Base-by-base conservation (phyloP, 768 basidiomycete genomes). In the Leccinum sublutescens region DNA sequence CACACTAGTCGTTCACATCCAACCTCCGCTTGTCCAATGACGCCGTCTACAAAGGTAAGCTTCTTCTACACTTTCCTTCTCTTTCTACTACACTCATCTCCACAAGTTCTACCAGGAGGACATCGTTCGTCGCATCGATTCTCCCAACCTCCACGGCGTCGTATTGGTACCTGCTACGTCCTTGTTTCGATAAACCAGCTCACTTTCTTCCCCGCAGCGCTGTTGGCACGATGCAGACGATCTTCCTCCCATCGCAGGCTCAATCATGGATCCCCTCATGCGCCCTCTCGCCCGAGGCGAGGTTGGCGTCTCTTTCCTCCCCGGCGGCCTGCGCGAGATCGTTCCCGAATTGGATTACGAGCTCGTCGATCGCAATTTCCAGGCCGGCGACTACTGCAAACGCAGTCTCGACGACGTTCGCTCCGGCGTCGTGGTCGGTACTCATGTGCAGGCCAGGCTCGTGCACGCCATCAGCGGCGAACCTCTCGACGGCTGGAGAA, bases 191-290 rank as follows among this genome's bases (percentile, higher is more conserved):
- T 38, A 40, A n/a, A 45, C 52, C 43, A 29, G 38, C 63, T 62
- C 58, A 68, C 51, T 36, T 2, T 5, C 4, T 7, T 54, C 47
- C n/a, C 40, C 54, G 9, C 69, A 95, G 93, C 84, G 91, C 74
- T 91, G 88, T 66, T 95, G 93, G 93, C 88, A 91, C 62, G 91
- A 94, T 70, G 85, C 86, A 10, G 92, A 95, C 63, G 91, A 92
- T 59, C 69, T 83, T 14, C 80, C 79, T 33, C 73, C 74, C 0
- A 75, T 78, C 3, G 70, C 75, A 27, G 74, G 76, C 36, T 72
- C 73, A 17, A 66, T 78, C 56, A 64, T 77, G 45, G 89, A 93
- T 72, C 88, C 90, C 12, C 78, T 93, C 54, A 84, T 91, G 80
- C 81, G 92, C 50, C 85, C 86, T 10, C 81, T 95, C 21, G 67